Evolutionary conservation across 1,284 basidiomycete genomes (phyloP), one percentile per base, ranked within the genome.

Genomic region (Microbotryum scabiosae): DNA sequence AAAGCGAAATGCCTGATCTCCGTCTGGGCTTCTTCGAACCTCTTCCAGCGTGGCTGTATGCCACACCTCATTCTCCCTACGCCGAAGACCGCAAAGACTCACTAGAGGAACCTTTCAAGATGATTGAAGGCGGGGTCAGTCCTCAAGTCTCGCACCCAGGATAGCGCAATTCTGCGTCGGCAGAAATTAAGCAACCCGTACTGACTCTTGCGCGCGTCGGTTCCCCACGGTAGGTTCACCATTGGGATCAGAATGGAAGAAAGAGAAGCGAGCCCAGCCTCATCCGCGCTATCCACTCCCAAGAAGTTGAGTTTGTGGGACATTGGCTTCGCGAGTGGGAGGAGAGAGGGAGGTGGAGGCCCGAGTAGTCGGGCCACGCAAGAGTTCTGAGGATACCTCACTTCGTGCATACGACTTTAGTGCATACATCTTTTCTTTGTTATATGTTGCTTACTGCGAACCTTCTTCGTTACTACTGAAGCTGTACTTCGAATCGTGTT

Each of bases 201-300:
- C 36, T 41, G 14, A 41, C 4, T 41, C 36, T 41, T 41, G 5
- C 9, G 36, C 36, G 36, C 10, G 18, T 43, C 32, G 5, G 2
- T 44, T 12, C 30, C 18, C 28, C 16, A 3, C 56, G 60, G 51
- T 90, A 81, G 21, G 88, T 93, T 3, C 91, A 96, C 73, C 91
- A 94, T 71, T 94, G 85, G 71, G 91, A 94, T 70, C 88, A 67
- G 52, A 86, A 87, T 71, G 90, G 91, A 1, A 89, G 67, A 94
- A 97, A 68, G 28, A 23, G 21, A 47, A 51, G 36, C 36, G 36
- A 41, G 36, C 51, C 51, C 20, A 9, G 25, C 12, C 12, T 12
- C 16, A 52, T 52, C 30, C 79, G 80, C 62, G 80, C 83, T 69
- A 86, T 97, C 52, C 93, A 97, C 69, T 75, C 76, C 47, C 84